Percentiles rank a stretch among this genome's conserved stretches.
These are phyloP conservation scores for Rhododendron vialii DNA, from an alignment of 148 eudicot species.

Conservation along the genomic window DNA sequence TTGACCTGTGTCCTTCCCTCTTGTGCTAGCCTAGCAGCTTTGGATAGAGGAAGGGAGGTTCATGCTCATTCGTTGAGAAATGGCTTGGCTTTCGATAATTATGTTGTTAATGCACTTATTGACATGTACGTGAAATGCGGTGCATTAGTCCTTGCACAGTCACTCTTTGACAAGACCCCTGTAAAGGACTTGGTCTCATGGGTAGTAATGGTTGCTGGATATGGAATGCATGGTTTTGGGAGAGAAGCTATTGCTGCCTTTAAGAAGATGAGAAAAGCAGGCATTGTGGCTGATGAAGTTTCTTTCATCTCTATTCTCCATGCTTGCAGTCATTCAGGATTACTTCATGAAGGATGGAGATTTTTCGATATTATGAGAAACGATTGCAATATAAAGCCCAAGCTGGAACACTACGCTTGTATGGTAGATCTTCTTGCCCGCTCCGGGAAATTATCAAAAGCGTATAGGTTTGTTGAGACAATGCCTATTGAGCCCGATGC, in stretches of 20 bases:
- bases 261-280: constrained; percentile 37
- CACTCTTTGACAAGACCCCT: constrained; percentile 38
- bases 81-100: constrained; percentile 32
- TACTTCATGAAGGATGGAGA: constrained; percentile 49
- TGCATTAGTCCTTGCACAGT: constrained; percentile 34
- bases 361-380: constrained; percentile 42
- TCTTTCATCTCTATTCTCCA: constrained; percentile 44
- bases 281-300: constrained; percentile 44
- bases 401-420: constrained; percentile 61
- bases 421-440: constrained; percentile 64
- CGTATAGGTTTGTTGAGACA: constrained; percentile 38
- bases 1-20: constrained; percentile 57
- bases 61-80: constrained; percentile 44
- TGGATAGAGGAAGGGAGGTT: constrained; percentile 52
- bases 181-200: constrained; percentile 53
- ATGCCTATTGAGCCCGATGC: constrained; percentile 58
- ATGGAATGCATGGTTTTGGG: constrained; percentile 59
- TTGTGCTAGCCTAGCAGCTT: constrained; percentile 51
- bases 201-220: constrained; percentile 67
- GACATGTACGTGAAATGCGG: constrained; percentile 76
- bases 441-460: constrained; percentile 50
- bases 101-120: constrained; percentile 56
- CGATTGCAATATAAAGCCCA: constrained; percentile 43
- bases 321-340: constrained; percentile 66
- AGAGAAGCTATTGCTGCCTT: constrained; percentile 47